These are phyloP conservation scores for Aspergillus fumigatus DNA, from an alignment of 2,329 filamentous ascomycete species.

Conservation along the genomic window DNA sequence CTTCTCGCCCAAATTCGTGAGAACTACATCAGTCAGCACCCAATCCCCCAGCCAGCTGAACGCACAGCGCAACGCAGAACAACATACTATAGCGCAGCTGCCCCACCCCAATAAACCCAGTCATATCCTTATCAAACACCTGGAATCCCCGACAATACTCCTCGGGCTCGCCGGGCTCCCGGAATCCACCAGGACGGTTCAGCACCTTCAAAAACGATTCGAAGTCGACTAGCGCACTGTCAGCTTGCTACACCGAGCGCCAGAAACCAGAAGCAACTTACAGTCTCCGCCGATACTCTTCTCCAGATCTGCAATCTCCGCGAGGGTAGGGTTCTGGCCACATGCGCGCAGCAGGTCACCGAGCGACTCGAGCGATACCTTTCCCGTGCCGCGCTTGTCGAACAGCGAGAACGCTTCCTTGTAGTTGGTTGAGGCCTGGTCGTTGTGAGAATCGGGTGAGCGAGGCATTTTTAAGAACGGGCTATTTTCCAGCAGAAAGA, in stretches of 20 bases:
- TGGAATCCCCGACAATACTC: conserved; percentile 99
- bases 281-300: conserved; percentile 85
- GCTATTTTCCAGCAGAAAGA: conserved; percentile 13
- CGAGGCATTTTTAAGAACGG: conserved; percentile 16
- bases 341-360: conserved; percentile 94
- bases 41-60: not conserved
- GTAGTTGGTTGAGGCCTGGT: conserved; percentile 87
- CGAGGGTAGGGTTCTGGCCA: conserved; percentile 93
- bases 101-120: conserved; percentile 93
- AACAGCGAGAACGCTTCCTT: conserved; percentile 99
- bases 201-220: conserved; percentile 95
- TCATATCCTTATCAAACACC: conserved; percentile 99
- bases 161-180: conserved; percentile 93
- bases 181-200: conserved; percentile 96
- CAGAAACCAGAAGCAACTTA: conserved; percentile 51
- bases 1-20: conserved; percentile 98
- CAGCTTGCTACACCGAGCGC: conserved; percentile 7
- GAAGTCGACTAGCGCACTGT: conserved; percentile 71
- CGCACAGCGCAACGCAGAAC: not conserved
- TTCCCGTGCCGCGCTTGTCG: conserved; percentile 97
- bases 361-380: conserved; percentile 77
- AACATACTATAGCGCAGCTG: conserved; percentile 79
- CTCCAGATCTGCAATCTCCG: conserved; percentile 90
- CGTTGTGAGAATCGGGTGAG: conserved; percentile 20
- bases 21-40: conserved; percentile 48